phyloP scores from a whole-genome alignment of 2,329 filamentous ascomycete genomes.

The Xylariales sp. region DNA sequence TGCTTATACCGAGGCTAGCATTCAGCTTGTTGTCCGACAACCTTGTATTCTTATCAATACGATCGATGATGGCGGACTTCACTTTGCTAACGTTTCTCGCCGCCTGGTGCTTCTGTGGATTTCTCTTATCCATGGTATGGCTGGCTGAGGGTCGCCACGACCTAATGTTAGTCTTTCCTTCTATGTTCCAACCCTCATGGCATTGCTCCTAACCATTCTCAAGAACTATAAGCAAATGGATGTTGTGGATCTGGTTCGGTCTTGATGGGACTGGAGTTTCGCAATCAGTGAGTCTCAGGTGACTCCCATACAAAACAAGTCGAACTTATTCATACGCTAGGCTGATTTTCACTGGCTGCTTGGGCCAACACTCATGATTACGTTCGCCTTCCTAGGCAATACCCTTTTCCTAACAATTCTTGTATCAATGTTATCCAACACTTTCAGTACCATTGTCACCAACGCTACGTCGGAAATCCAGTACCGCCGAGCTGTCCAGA shows the following conservation, averaged over 20 bases:
- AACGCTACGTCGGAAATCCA: slow-evolving; percentile 81
- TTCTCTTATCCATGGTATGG: slow-evolving; percentile 75
- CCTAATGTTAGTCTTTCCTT: slow-evolving; percentile 41
- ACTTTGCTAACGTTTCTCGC: slow-evolving; percentile 70
- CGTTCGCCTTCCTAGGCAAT: slow-evolving; percentile 82
- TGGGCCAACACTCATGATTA: slow-evolving; percentile 74
- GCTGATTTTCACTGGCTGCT: slow-evolving; percentile 74
- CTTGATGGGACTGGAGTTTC: slow-evolving; percentile 67
- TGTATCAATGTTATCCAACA: slow-evolving; percentile 81
- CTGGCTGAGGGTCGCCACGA: slow-evolving; percentile 61
- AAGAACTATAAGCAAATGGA: slow-evolving; percentile 77
- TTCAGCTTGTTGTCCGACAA: slow-evolving; percentile 83
- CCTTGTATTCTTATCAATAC: slow-evolving; percentile 73
- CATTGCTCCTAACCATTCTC: slow-evolving; percentile 13
- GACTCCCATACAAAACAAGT: too few relatives aligned
- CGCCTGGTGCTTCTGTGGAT: slow-evolving; percentile 79
- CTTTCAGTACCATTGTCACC: slow-evolving; percentile 70
- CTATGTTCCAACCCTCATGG: neutral
- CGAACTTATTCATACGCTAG: slow-evolving; percentile 13
- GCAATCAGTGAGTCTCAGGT: slow-evolving; percentile 44
- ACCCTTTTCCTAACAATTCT: slow-evolving; percentile 85
- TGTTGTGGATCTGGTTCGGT: slow-evolving; percentile 91
- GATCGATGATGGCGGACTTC: slow-evolving; percentile 84
- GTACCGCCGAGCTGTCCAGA: slow-evolving; percentile 74
- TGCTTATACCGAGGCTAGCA: slow-evolving; percentile 72